Percentiles rank a stretch among this genome's conserved stretches.
phyloP scores from a whole-genome alignment of 257 asterid species.

The Salvia rosmarinus region DNA sequence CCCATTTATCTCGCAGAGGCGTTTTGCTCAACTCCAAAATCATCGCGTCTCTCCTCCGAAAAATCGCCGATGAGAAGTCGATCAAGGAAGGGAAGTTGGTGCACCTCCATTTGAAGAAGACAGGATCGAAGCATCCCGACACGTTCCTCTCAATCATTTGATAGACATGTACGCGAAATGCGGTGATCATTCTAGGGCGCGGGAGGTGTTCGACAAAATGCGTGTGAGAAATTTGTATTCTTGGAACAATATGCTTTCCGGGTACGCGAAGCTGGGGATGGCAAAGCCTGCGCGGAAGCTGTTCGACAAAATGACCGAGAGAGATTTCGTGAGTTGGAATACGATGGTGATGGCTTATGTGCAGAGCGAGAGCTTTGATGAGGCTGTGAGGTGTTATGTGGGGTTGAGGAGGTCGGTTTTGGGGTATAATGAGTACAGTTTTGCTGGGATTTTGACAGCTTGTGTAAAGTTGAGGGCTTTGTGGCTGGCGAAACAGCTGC shows the following conservation, averaged over 20 bases:
- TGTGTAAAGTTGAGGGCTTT: slow-evolving; percentile 66
- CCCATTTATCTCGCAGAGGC: slow-evolving; percentile 57
- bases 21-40: slow-evolving; percentile 47
- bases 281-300: slow-evolving; percentile 57
- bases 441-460: slow-evolving; percentile 62
- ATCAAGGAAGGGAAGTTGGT: slow-evolving; percentile 56
- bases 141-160: slow-evolving; percentile 66
- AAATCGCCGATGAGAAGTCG: slow-evolving; percentile 53
- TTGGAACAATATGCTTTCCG: slow-evolving; percentile 84
- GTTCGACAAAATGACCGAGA: slow-evolving; percentile 74
- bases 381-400: slow-evolving; percentile 56
- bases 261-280: slow-evolving; percentile 69
- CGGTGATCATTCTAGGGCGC: slow-evolving; percentile 72
- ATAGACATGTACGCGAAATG: slow-evolving; percentile 64
- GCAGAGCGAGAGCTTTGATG: slow-evolving; percentile 49
- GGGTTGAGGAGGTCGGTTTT: slow-evolving; percentile 57
- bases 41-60: slow-evolving; percentile 55
- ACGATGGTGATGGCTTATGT: slow-evolving; percentile 70
- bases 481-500: slow-evolving; percentile 62
- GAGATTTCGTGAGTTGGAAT: slow-evolving; percentile 78
- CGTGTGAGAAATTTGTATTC: slow-evolving; percentile 63
- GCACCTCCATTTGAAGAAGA: slow-evolving; percentile 58
- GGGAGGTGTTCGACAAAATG: slow-evolving; percentile 75
- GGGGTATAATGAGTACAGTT: slow-evolving; percentile 64
- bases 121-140: slow-evolving; percentile 58